Evolutionary conservation across 768 basidiomycete species (phyloP).

Genomic region (Mycena polygramma): DNA sequence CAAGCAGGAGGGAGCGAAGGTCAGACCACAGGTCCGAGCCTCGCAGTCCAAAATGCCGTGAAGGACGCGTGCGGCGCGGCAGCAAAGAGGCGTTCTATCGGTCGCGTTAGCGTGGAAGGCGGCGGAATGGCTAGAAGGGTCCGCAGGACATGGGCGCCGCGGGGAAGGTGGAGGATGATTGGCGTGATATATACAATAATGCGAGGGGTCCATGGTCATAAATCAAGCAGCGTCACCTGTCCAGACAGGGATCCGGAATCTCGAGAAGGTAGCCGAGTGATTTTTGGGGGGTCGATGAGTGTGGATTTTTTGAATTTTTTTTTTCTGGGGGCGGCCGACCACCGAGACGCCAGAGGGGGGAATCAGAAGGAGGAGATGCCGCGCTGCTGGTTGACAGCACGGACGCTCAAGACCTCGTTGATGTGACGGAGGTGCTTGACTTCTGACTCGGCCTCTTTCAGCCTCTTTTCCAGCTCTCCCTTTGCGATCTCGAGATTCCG

Average conservation of each 20-base stretch:
- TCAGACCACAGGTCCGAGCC: constrained; percentile 58
- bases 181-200: constrained; percentile 61
- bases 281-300: constrained; percentile 43
- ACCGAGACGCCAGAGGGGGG: constrained; percentile 46
- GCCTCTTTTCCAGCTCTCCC: constrained; percentile 78
- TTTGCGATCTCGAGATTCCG: constrained; percentile 87
- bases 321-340: constrained; percentile 48
- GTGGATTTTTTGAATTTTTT: constrained; percentile 45
- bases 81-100: constrained; percentile 57
- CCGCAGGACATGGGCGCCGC: constrained; percentile 43
- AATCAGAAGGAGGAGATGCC: constrained; percentile 64
- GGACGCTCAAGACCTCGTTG: constrained; percentile 92
- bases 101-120: constrained; percentile 48
- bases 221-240: constrained; percentile 40
- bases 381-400: constrained; percentile 80
- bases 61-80: constrained; percentile 68
- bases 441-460: constrained; percentile 85
- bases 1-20: constrained; percentile 41
- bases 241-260: constrained; percentile 43
- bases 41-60: constrained; percentile 42
- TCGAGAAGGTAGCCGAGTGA: constrained; percentile 55
- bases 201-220: constrained; percentile 56
- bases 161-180: constrained; percentile 44
- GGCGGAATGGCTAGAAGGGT: constrained; percentile 54
- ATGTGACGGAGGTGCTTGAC: constrained; percentile 85